Evolutionary conservation across 345 rosid genomes (phyloP).

Genomic region (Rhodamnia rubescens): DNA sequence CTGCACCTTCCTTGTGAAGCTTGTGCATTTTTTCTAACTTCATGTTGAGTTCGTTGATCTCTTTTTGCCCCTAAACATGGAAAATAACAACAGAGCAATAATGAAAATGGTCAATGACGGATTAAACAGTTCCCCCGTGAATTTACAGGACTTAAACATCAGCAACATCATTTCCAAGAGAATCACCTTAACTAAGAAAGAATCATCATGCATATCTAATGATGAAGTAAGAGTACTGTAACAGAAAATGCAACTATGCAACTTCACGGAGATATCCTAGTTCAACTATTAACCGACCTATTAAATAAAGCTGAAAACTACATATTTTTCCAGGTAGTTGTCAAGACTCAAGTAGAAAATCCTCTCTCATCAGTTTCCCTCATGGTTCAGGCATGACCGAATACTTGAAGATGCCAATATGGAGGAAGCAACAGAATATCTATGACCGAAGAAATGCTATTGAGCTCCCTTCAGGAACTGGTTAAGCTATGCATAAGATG

Average conservation of each 20-base stretch:
- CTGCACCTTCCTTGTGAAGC: conserved; percentile 29
- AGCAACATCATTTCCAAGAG: background rate
- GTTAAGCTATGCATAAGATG: background rate
- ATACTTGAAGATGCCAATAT: background rate
- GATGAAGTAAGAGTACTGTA: background rate
- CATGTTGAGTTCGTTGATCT: conserved; percentile 27
- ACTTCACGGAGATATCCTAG: background rate
- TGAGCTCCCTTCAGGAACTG: background rate
- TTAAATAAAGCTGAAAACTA: background rate
- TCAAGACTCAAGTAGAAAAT: background rate
- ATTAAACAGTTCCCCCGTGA: background rate
- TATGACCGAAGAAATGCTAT: background rate
- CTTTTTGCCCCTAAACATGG: conserved; percentile 40
- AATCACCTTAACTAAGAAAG: background rate
- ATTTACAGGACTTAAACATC: background rate
- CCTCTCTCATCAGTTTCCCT: background rate
- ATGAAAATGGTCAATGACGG: background rate
- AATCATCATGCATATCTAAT: background rate
- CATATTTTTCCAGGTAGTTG: background rate
- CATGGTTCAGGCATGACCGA: background rate
- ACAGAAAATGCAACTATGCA: background rate
- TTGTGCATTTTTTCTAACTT: conserved; percentile 38
- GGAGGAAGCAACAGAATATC: background rate
- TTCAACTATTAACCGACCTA: background rate
- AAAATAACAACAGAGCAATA: background rate